Evolutionary conservation across 2,329 filamentous ascomycete species (phyloP), one percentile per base, ranked within the genome.

Genomic region (Sporothrix sp.): DNA sequence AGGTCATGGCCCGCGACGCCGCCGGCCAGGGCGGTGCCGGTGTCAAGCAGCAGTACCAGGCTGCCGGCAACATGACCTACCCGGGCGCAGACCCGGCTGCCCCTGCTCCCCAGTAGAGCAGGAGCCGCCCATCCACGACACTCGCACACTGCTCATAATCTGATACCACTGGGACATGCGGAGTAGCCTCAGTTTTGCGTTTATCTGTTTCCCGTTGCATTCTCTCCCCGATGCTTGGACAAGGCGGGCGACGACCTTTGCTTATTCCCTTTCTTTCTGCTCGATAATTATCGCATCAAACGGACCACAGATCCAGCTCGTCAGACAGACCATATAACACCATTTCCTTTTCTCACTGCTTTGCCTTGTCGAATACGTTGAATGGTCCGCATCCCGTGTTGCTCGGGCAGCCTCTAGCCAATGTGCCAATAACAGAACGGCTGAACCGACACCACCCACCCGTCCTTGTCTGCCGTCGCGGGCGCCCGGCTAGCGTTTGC

Each of bases 1-100:
- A 75, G 62, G 64, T 65, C 2, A 63, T 61, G 45, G 57, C 66
- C 52, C 67, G 65, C 13, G 68, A 68, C 57, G 53, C 56, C n/a
- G 54, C 56, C 28, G 50, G 25, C 20, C 48, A 42, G 53, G 47
- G 33, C 35, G 20, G 4, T 2, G 49, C 42, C 3, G 59, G 50
- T 45, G 52, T 59, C 35, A 60, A 63, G 56, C 43, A 63, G 57
- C 62, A 59, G 52, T 67, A 68, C 54, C 60, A 65, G 60, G 33
- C 62, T 4, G 23, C 46, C 16, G 56, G 51, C 13, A 60, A 53
- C 38, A 68, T 68, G 65, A 16, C 52, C 5, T 62, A 60, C 47
- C 60, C 61, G 14, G 43, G 21, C 13, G 51, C 35, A 18, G 39
- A 38, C 7, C 35, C 49, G 14, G 42, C 35, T 4, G 18, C 21